Evolutionary conservation across 139 green algal genomes (phyloP).

Genomic region (Chlamydomonas sp.): DNA sequence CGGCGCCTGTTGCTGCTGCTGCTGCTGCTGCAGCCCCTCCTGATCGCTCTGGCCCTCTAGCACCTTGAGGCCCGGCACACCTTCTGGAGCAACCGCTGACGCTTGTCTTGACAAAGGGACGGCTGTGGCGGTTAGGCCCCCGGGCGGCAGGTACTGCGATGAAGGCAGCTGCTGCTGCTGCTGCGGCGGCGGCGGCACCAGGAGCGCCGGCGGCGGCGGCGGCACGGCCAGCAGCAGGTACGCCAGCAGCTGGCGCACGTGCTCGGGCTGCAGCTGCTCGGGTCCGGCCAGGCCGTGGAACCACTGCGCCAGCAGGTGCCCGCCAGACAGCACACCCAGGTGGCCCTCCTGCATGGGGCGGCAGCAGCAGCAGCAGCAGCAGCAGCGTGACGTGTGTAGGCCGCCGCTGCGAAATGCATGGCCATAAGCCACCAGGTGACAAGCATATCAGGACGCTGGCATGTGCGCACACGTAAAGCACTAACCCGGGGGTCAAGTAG

Average conservation of each 20-base stretch:
- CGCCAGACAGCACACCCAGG: too few relatives aligned
- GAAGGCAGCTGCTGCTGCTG: not conserved
- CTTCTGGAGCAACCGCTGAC: too few relatives aligned
- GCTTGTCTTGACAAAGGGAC: too few relatives aligned
- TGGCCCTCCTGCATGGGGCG: too few relatives aligned
- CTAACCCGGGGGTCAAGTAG: too few relatives aligned
- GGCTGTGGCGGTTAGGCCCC: not conserved
- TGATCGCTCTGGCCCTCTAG: not conserved
- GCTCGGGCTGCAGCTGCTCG: too few relatives aligned
- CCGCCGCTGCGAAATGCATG: not conserved
- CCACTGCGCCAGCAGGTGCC: too few relatives aligned
- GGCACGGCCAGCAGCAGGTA: not conserved
- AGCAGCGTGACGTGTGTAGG: slow-evolving; percentile 12
- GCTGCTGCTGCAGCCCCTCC: not conserved
- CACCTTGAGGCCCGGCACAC: not conserved
- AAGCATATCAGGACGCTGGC: too few relatives aligned
- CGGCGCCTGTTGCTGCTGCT: not conserved
- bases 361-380: slow-evolving; percentile 5
- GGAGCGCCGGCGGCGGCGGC: not conserved
- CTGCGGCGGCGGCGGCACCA: not conserved
- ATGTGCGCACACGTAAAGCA: too few relatives aligned
- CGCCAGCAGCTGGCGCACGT: not conserved
- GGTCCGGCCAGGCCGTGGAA: too few relatives aligned
- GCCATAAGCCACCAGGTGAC: too few relatives aligned
- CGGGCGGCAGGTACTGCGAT: not conserved